phyloP scores from a whole-genome alignment of 1,284 basidiomycete species.

The Austroboletus novae-zelandiae region DNA sequence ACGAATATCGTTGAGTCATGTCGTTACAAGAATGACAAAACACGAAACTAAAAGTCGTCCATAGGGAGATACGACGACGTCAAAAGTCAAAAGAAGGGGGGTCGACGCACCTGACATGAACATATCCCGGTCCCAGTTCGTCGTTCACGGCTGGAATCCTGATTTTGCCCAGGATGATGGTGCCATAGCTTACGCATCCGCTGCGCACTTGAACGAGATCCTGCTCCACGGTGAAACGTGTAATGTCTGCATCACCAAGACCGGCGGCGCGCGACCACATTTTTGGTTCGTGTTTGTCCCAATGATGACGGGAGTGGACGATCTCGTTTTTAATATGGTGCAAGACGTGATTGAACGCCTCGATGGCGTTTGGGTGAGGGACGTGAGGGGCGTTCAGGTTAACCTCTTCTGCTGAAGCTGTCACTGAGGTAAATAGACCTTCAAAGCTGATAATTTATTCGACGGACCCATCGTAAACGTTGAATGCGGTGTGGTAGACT shows the following conservation, averaged over 20 bases:
- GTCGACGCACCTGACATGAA: slow-evolving; percentile 65
- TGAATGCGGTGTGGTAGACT: background rate
- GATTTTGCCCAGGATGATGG: slow-evolving; percentile 74
- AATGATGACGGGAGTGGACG: slow-evolving; percentile 59
- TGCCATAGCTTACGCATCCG: slow-evolving; percentile 56
- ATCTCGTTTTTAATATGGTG: slow-evolving; percentile 60
- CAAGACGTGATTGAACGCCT: slow-evolving; percentile 58
- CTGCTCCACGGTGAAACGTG: slow-evolving; percentile 49
- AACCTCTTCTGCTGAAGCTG: slow-evolving; percentile 59
- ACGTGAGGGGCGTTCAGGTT: slow-evolving; percentile 55
- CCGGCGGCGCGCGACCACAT: slow-evolving; percentile 66
- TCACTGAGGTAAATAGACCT: slow-evolving; percentile 16
- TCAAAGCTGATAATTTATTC: slow-evolving; percentile 1
- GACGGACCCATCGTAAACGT: slow-evolving; percentile 26
- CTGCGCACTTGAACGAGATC: slow-evolving; percentile 59
- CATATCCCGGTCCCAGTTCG: slow-evolving; percentile 57
- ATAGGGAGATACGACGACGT: background rate
- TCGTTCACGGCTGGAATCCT: slow-evolving; percentile 65
- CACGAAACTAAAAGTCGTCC: slow-evolving; percentile 8
- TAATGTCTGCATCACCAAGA: slow-evolving; percentile 52
- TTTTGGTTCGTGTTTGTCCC: slow-evolving; percentile 69
- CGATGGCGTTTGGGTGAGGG: slow-evolving; percentile 56
- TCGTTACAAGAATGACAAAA: slow-evolving; percentile 7
- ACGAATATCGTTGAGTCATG: slow-evolving; percentile 9
- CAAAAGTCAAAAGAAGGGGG: background rate